A percentile compares a stretch with the other conserved stretches of the same genome.
Conservation (phyloP, 257 asterid species). For the Scutellaria baicalensis region DNA sequence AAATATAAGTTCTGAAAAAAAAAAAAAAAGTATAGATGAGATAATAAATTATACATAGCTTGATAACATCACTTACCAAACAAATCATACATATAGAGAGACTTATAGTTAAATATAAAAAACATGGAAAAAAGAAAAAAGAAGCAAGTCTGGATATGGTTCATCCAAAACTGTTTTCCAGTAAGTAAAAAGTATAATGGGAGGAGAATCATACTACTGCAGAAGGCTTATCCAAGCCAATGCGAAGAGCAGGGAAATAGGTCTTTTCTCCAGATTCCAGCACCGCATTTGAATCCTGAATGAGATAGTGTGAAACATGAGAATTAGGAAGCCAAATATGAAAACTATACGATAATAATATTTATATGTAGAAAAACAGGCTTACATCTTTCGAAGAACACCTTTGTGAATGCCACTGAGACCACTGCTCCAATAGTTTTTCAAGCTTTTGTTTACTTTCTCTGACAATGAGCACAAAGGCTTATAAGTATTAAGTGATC, state of each 20-base stretch:
- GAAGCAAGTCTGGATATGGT: not conserved
- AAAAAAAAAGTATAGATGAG: no score
- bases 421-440: constrained; percentile 85
- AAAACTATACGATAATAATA: not conserved
- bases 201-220: constrained; percentile 60
- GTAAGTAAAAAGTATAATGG: not conserved
- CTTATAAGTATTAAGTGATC: not conserved
- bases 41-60: no score
- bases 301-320: not conserved
- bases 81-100: no score
- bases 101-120: no score
- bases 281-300: constrained; percentile 56
- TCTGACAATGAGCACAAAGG: constrained; percentile 37
- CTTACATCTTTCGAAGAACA: constrained; percentile 59
- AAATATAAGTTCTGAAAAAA: no score
- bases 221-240: constrained; percentile 73
- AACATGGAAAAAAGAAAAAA: not conserved
- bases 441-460: constrained; percentile 84
- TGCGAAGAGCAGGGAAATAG: constrained; percentile 79
- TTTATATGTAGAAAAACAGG: constrained; percentile 1
- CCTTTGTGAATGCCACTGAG: constrained; percentile 74
- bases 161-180: not conserved
- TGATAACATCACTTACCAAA: no score
- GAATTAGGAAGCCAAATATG: constrained; percentile 4
- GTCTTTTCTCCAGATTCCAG: constrained; percentile 89